Conservation (phyloP, 768 basidiomycete genomes). For the Mycena haematopus region DNA sequence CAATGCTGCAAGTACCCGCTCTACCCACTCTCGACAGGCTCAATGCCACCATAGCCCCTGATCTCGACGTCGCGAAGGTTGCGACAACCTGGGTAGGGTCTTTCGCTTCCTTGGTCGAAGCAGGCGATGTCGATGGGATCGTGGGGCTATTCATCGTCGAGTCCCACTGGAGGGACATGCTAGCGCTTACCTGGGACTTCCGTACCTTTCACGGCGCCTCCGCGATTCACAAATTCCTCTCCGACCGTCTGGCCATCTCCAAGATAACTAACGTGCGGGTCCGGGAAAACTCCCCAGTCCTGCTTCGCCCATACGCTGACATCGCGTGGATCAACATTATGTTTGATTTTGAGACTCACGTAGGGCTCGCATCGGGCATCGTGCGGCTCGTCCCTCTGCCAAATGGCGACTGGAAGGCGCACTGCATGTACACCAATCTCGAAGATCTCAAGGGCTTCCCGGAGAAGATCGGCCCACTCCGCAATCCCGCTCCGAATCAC, state of each 20-base stretch:
- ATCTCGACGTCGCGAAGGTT: constrained; percentile 32
- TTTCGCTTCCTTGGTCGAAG: constrained; percentile 29
- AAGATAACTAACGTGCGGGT: constrained; percentile 33
- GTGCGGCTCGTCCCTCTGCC: constrained; percentile 53
- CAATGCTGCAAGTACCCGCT: not conserved
- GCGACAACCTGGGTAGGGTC: constrained; percentile 37
- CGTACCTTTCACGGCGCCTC: constrained; percentile 57
- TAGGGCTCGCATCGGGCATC: constrained; percentile 47
- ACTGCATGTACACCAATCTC: constrained; percentile 58
- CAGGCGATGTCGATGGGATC: constrained; percentile 37
- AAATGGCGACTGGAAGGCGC: constrained; percentile 55
- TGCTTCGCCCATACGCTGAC: constrained; percentile 41
- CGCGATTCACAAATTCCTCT: constrained; percentile 51
- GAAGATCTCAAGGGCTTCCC: constrained; percentile 57
- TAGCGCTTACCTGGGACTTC: constrained; percentile 70
- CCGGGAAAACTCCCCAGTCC: constrained; percentile 26
- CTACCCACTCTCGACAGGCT: constrained; percentile 39
- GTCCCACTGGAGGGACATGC: constrained; percentile 64
- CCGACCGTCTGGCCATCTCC: constrained; percentile 47
- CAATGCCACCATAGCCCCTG: constrained; percentile 29
- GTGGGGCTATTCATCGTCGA: constrained; percentile 43
- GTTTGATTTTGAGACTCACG: constrained; percentile 32
- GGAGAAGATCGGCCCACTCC: constrained; percentile 35
- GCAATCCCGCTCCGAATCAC: constrained; percentile 24
- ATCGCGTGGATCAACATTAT: constrained; percentile 38